Base-by-base conservation (phyloP, 2,329 filamentous ascomycete species). In the Cercospora sp. region DNA sequence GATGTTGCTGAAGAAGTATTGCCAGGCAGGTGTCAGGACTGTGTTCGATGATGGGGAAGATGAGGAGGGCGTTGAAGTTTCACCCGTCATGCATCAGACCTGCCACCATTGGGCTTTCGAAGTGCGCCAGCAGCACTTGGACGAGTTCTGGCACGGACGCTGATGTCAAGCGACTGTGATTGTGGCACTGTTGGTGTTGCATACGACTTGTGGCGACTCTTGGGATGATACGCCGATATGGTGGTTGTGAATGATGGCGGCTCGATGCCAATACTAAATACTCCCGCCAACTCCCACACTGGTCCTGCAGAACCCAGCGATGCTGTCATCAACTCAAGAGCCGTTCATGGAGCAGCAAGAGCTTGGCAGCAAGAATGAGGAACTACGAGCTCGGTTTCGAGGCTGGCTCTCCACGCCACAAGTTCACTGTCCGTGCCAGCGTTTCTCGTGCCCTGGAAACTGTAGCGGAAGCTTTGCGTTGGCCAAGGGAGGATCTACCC, bases 71-170 rank as follows among this genome's bases (percentile, higher is more conserved):
- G 71, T 65, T 3, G 82, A 85, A 53, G 84, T 86, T 9, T 86
- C 84, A 76, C 85, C 84, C 0, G 85, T 86, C 1, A 82, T 86
- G 73, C 84, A 86, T 76, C 85, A 86, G 78, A 87, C 84, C 5
- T 86, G 84, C 69, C 83, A 85, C 73, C 85, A 87, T 72, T 86
- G 84, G 85, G 85, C 82, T 0, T 86, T 80, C 74, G 83, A 85
- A 73, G 80, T 85, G 3, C 78, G 82, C 42, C 84, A 86, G 75
- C 80, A 82, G 64, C 80, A 81, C 62, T 69, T 86, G 68, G 84
- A 86, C 76, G 78, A 78, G 55, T 84, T 80, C 58, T 86, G 84
- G 84, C 65, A 65, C 26, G 69, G 65, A 18, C 60, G 60, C 12
- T 62, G 40, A 48, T 42, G 36, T 12, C 31, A 30, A 61, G 13